Evolutionary conservation across 73 alveolate genomes (phyloP).

Genomic region (Effrenium voratum): DNA sequence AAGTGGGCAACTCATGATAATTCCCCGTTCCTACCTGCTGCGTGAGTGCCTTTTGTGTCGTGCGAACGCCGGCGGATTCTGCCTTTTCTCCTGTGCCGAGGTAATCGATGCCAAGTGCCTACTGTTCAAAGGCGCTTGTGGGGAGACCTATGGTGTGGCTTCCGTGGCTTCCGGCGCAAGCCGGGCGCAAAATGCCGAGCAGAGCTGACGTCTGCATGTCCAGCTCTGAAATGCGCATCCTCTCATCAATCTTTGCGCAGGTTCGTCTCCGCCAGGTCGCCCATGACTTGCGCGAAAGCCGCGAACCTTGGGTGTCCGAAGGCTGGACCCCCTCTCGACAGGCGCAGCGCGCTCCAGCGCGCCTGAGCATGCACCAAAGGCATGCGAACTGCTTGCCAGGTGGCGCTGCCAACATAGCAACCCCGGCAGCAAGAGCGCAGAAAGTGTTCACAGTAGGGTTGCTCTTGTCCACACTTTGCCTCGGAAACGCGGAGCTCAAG

Average conservation of each 20-base stretch:
- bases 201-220: not conserved
- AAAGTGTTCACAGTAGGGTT: slow-evolving; percentile 38
- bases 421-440: slow-evolving; percentile 34
- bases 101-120: too few relatives aligned
- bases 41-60: too few relatives aligned
- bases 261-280: slow-evolving; percentile 27
- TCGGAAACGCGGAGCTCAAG: not conserved
- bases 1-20: too few relatives aligned
- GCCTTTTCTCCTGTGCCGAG: too few relatives aligned
- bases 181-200: not conserved
- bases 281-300: slow-evolving; percentile 51
- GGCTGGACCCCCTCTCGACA: not conserved
- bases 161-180: not conserved
- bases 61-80: too few relatives aligned
- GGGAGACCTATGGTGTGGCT: too few relatives aligned
- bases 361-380: not conserved
- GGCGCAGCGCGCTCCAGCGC: not conserved
- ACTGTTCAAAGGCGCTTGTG: too few relatives aligned
- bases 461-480: slow-evolving; percentile 90
- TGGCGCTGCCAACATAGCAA: slow-evolving; percentile 60
- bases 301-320: slow-evolving; percentile 12
- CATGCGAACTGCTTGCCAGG: not conserved
- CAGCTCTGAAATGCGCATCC: not conserved
- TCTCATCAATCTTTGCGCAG: slow-evolving; percentile 42
- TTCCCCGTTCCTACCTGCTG: too few relatives aligned